Percentiles rank a stretch among this genome's conserved stretches.
These are phyloP conservation scores for Spathaspora boniae DNA, from an alignment of 805 yeast species.

Conservation along the genomic window DNA sequence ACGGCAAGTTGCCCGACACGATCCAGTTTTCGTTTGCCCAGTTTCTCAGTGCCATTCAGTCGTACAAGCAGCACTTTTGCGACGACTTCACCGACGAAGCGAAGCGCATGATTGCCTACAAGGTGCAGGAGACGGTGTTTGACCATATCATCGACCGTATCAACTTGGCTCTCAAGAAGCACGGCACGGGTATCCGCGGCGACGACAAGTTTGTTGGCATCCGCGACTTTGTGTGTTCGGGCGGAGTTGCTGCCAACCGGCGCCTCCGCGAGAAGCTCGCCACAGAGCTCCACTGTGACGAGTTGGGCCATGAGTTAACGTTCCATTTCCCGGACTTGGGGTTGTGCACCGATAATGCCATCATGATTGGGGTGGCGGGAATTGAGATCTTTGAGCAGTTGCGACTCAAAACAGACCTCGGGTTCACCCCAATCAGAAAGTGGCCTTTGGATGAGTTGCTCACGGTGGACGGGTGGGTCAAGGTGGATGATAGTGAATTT, in stretches of 20 bases:
- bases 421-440: slow-evolving; percentile 63
- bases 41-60: slow-evolving; percentile 55
- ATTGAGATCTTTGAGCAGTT: slow-evolving; percentile 72
- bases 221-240: slow-evolving; percentile 72
- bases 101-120: slow-evolving; percentile 50
- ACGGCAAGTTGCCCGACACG: slow-evolving; percentile 15
- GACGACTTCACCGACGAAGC: slow-evolving; percentile 20
- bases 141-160: slow-evolving; percentile 69
- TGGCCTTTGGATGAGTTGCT: slow-evolving; percentile 72
- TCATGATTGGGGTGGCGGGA: slow-evolving; percentile 98
- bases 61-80: slow-evolving; percentile 13
- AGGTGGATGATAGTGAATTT: slow-evolving; percentile 18
- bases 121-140: slow-evolving; percentile 64
- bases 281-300: slow-evolving; percentile 27
- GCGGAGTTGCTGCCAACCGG: slow-evolving; percentile 88
- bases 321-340: slow-evolving; percentile 66
- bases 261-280: slow-evolving; percentile 49
- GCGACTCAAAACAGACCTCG: slow-evolving; percentile 45
- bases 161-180: slow-evolving; percentile 43
- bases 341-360: slow-evolving; percentile 90
- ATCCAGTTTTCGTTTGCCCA: slow-evolving; percentile 71
- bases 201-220: slow-evolving; percentile 41
- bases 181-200: slow-evolving; percentile 22
- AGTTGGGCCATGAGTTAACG: slow-evolving; percentile 11
- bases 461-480: slow-evolving; percentile 50